Evolutionary conservation across 2,329 filamentous ascomycete species (phyloP), one percentile per base, ranked within the genome.

Genomic region (Hortaea sp.): DNA sequence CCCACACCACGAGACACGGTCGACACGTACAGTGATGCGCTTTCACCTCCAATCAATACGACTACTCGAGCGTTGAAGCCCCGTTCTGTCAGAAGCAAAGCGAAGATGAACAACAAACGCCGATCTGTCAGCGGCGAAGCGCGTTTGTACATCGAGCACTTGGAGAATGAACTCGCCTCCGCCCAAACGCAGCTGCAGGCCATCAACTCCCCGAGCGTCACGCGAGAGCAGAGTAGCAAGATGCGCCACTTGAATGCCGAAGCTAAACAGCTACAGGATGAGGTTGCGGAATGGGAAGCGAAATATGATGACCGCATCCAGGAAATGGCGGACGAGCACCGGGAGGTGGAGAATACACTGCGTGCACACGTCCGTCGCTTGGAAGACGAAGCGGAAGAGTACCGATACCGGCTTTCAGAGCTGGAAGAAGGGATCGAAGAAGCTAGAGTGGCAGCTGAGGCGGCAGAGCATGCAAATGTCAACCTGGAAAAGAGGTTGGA

Each of bases 111-210:
- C 31, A 47, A 51, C 31, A 53, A 54, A 20, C 46, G 58, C 41
- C 57, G 62, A 42, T 63, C 62, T n/a, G 55, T 65, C 12, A 66
- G 63, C 49, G 66, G 63, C 44, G 69, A 71, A 48, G 63, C 65
- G 7, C 61, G 66, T 28, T 63, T 66, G 46, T 73, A 74, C 53
- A 71, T 74, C 49, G 69, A 73, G 42, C 69, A 73, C 54, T 66
- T 75, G 9, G 72, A 75, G 47, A 59, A 63, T 13, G 67, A 73
- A 51, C 56, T 75, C 27, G 64, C 65, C 12, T 59, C 66, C 11
- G 61, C 65, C 7, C 66, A 72, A 39, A 58, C 59, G 6, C 65
- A 65, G 45, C 52, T 68, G 32, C 63, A 66, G 20, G 60, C 65
- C 11, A 56, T 65, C 41, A 66, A 62, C 31, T 69, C 69, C n/a